Conservation (phyloP, 2,329 filamentous ascomycete genomes). For the Xylaria multiplex region DNA sequence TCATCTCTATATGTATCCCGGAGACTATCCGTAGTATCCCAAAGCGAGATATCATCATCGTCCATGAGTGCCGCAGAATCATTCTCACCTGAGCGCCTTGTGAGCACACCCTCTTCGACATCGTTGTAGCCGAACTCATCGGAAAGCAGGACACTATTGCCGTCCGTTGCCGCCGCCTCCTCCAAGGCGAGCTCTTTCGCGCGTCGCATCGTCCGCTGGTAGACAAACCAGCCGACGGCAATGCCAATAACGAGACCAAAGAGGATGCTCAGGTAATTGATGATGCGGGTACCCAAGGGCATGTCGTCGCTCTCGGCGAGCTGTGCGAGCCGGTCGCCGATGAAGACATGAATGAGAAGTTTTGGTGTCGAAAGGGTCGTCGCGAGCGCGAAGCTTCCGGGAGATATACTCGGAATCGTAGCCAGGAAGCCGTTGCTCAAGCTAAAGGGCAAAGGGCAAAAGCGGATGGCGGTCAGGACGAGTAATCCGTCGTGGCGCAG, state of each 20-base stretch:
- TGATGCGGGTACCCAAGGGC: constrained; percentile 77
- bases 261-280: constrained; percentile 86
- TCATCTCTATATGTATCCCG: constrained; percentile 35
- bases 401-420: constrained; percentile 88
- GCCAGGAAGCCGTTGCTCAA: constrained; percentile 93
- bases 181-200: constrained; percentile 66
- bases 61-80: constrained; percentile 66
- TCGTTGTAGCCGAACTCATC: constrained; percentile 53
- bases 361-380: constrained; percentile 87
- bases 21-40: constrained; percentile 53
- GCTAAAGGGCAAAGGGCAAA: constrained; percentile 93
- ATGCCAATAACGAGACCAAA: constrained; percentile 77
- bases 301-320: constrained; percentile 89
- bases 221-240: constrained; percentile 85
- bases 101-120: constrained; percentile 55
- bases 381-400: constrained; percentile 79
- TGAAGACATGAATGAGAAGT: constrained; percentile 89
- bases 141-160: constrained; percentile 13
- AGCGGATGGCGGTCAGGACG: constrained; percentile 87
- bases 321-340: constrained; percentile 82
- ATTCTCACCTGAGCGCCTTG: constrained; percentile 51
- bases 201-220: constrained; percentile 73
- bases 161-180: constrained; percentile 43
- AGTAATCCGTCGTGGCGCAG: constrained; percentile 90
- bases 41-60: constrained; percentile 68